These are phyloP conservation scores for Priceomyces carsonii DNA, from an alignment of 805 yeast genomes.

Conservation along the genomic window DNA sequence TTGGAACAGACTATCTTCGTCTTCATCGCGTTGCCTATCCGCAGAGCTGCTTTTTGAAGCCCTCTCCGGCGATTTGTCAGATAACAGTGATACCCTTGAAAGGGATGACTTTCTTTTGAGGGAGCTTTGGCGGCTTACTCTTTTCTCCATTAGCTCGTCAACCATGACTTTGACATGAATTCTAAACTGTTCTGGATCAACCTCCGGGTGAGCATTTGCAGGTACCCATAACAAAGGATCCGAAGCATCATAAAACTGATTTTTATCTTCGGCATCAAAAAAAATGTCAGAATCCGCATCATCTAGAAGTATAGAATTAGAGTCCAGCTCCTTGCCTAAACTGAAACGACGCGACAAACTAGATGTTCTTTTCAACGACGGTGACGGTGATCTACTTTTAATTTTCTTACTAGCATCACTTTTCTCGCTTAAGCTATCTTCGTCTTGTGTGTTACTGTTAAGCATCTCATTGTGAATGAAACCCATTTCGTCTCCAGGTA, in stretches of 20 bases:
- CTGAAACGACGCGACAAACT: constrained; percentile 6
- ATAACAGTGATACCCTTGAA: constrained; percentile 11
- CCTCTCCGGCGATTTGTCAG: constrained; percentile 2
- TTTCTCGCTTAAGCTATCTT: no score
- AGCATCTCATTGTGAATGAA: no score
- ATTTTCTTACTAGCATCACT: no score
- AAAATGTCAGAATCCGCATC: constrained; percentile 18
- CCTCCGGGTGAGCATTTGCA: constrained; percentile 88
- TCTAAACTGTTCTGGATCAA: constrained; percentile 87
- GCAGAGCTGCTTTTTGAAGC: no score
- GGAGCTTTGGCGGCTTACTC: constrained; percentile 25
- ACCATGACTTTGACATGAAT: constrained; percentile 64
- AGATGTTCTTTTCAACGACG: constrained; percentile 2
- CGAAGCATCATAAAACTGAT: constrained; percentile 21
- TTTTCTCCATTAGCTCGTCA: constrained; percentile 48
- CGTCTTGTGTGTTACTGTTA: no score
- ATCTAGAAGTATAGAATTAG: constrained; percentile 16
- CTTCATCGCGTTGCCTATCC: neutral
- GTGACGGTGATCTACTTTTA: constrained; percentile 10
- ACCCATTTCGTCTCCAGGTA: constrained; percentile 48
- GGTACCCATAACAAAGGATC: constrained; percentile 88
- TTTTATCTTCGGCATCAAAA: constrained; percentile 21
- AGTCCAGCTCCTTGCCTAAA: constrained; percentile 5
- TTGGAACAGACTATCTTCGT: neutral
- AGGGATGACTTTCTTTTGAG: constrained; percentile 25